phyloP scores from a whole-genome alignment of 139 green algal genomes.

The Picochlorum costavermella region DNA sequence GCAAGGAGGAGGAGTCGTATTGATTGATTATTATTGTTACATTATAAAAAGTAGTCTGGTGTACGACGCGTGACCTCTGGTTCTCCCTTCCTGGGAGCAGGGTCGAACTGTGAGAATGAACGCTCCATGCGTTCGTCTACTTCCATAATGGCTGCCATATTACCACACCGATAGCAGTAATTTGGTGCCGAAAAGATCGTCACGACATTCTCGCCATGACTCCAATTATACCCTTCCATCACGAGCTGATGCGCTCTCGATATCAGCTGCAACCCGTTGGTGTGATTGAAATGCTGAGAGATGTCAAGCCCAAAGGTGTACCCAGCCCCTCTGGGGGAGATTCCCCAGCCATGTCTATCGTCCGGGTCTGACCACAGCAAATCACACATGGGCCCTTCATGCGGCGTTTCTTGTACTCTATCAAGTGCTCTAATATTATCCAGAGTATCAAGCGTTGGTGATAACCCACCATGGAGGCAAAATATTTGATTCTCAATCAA shows the following conservation, averaged over 20 bases:
- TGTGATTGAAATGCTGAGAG: slow-evolving; percentile 96
- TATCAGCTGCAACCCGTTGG: slow-evolving; percentile 92
- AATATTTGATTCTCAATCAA: slow-evolving; percentile 97
- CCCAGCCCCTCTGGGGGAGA: slow-evolving; percentile 89
- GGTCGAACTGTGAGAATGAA: slow-evolving; percentile 93
- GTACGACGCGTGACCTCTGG: slow-evolving; percentile 78
- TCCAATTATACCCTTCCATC: slow-evolving; percentile 97
- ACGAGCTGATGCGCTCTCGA: slow-evolving; percentile 97
- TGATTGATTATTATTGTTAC: background rate
- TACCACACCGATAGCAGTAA: slow-evolving; percentile 95
- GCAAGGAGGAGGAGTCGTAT: slow-evolving; percentile 10
- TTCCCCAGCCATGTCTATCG: slow-evolving; percentile 95
- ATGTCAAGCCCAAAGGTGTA: slow-evolving; percentile 99
- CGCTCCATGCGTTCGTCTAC: slow-evolving; percentile 85
- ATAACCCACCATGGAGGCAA: slow-evolving; percentile 93
- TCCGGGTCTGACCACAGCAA: slow-evolving; percentile 97
- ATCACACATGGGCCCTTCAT: slow-evolving; percentile 98
- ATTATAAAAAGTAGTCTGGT: slow-evolving; percentile 88
- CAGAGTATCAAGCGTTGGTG: slow-evolving; percentile 90
- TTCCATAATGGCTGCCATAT: slow-evolving; percentile 98
- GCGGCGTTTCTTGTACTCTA: slow-evolving; percentile 91
- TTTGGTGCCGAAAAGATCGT: slow-evolving; percentile 98
- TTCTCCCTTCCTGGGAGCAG: slow-evolving; percentile 82
- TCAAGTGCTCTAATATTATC: slow-evolving; percentile 92
- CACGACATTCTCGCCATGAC: slow-evolving; percentile 92